Base-by-base conservation (phyloP, 495 filamentous ascomycete species). In the Podospora appendiculata region DNA sequence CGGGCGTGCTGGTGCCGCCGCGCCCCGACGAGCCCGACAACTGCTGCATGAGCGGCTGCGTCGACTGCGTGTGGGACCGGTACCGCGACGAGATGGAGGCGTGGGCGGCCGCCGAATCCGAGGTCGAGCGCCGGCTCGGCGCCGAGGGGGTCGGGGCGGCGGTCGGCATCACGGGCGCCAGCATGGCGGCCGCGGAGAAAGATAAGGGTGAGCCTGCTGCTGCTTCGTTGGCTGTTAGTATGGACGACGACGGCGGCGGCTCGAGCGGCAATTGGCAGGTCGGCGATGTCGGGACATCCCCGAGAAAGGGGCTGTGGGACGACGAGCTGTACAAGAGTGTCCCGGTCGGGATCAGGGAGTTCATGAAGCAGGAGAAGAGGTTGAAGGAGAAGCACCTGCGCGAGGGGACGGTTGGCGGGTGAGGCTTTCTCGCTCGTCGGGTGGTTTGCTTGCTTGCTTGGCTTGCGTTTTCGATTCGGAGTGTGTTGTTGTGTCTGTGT, bases 41-140 rank as follows among this genome's bases (percentile, higher is more conserved):
- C 68, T 98, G 93, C 79, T 98, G 93, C 71, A 98, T 97, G 93
- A 89, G 85, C 59, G 93, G 93, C 32, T 98, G 93, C 65, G 91
- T 96, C 32, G 91, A 97, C 65, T 98, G 93, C 66, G 92, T 95
- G 10, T 98, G 92, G 92, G 92, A 96, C 65, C 74, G 78, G 41
- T 95, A 84, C 69, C 75, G 90, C 4, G 91, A 97, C 54, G 90
- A 95, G 51, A 74, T 96, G 70, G 91, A 97, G 63, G 86, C 87
- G 42, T 96, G 89, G 89, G 87, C 83, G 19, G 72, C 67, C 4
- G 73, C 76, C 50, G 73, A 76, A 12, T 66, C 71, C 42, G 74
- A 81, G 61, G 88, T 87, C 12, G 65, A 75, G 48, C 62, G 65
- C 6, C 61, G 67, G 42, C 58, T 80, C 47, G 50, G 51, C 3